Evolutionary conservation across 768 basidiomycete species (phyloP), one percentile per base, ranked within the genome.

Genomic region (Galerina sulciceps): DNA sequence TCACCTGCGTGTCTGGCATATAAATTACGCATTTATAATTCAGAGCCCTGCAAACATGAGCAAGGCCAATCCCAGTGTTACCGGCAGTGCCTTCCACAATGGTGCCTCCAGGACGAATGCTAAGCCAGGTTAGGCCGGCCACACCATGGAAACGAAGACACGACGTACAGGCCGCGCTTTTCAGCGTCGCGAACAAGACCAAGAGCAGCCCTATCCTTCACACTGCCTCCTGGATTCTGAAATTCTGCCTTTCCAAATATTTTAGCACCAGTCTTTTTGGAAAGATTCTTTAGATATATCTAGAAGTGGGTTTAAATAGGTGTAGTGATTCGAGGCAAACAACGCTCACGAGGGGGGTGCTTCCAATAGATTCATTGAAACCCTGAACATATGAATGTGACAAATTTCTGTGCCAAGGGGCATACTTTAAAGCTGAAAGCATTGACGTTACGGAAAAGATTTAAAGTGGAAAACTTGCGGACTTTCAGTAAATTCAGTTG

Each of bases 11-110:
- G 72, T 97, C 81, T 31, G 96, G 96, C 96, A 99, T 99, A 84
- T 93, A 99, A 69, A 99, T 99, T 10, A 99, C 96, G 73, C 97
- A 99, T 71, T 89, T 92, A 81, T 99, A 99, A 2, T 97, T 96
- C 66, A 81, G 86, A 6, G 93, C 85, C 63, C 97, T 80, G 75
- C 97, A 98, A 53, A 99, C 96, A 68, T 96, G 94, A 6, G 94
- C 95, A 34, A 98, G 82, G 36, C 96, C 96, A 56, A 97, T 97
- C 40, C 96, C 96, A 8, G 96, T 99, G 78, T 99, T 99, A 14
- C 96, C 96, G 38, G 96, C 96, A 2, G 96, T 99, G 3, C 96
- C 96, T 73, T 99, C 96, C 4, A 99, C 94, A 57, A 99, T 88
- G 2, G 95, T 98, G 1, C 96, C 96, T n/a, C 96, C 96, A 1